Evolutionary conservation across 2,329 filamentous ascomycete genomes (phyloP), one percentile per base, ranked within the genome.

Genomic region (Akanthomyces dipterigenus): DNA sequence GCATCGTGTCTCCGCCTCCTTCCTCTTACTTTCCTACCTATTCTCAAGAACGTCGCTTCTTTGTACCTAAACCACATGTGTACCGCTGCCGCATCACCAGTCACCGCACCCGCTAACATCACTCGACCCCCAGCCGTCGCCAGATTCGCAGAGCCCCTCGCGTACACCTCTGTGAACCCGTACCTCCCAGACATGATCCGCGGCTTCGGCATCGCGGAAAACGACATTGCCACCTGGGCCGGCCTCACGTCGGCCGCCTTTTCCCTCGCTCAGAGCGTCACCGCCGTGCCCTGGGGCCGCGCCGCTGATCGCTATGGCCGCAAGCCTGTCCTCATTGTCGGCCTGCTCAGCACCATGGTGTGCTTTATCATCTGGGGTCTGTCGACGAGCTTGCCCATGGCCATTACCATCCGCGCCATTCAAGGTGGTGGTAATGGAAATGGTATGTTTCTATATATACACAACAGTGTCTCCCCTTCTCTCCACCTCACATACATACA

Each of bases 371-470:
- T 91, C 24, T 97, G 93, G 84, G 93, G 95, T 7, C 86, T 96
- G 74, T 91, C 91, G 0, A 88, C 82, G 3, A 91, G 81, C 65
- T 75, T 98, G 11, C 75, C 85, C 3, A 93, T 95, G 90, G 90
- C 93, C 1, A 88, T 99, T 45, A 72, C 81, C 4, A 83, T 91
- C 14, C 85, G 93, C 69, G 88, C 86, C 7, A 77, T 97, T n/a
- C 84, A 90, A 67, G 93, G 95, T 1, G 82, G 88, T 11, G 87
- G 89, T 49, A 97, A 96, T 70, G 95, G 93, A 59, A 98, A 97
- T 70, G 84, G 84, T 87, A 69, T 36, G 76, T 72, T 43, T 26
- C 7, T 1, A 34, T 9, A 11, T 11, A 6, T 2, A 24, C 24
- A 16, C 5, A 34, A n/a, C n/a, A n/a, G n/a, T n/a, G n/a, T n/a